Percentiles rank a stretch among this genome's conserved stretches.
Conservation (phyloP, 1,284 basidiomycete species). For the Phellopilus nigrolimitatus region DNA sequence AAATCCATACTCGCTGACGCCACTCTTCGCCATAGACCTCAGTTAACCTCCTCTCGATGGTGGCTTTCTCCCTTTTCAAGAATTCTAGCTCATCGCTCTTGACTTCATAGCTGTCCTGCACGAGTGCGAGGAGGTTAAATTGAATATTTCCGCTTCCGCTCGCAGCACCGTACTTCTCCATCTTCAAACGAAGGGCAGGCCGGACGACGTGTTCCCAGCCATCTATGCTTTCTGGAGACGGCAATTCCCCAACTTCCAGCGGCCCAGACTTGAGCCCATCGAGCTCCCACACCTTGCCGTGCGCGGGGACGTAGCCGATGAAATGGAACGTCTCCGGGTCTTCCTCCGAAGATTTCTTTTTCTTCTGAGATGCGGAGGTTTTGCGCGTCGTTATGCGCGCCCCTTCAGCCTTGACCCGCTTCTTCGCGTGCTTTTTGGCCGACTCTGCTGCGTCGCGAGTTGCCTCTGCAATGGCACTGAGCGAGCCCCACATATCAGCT, state of each 20-base stretch:
- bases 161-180: slow-evolving; percentile 44
- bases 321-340: slow-evolving; percentile 50
- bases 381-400: slow-evolving; percentile 26
- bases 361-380: slow-evolving; percentile 22
- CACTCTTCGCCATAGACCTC: slow-evolving; percentile 33
- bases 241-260: slow-evolving; percentile 54
- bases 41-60: slow-evolving; percentile 42
- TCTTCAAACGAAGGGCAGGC: slow-evolving; percentile 53
- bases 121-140: slow-evolving; percentile 56
- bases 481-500: slow-evolving; percentile 50
- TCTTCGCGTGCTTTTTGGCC: slow-evolving; percentile 37
- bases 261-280: slow-evolving; percentile 48
- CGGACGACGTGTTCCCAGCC: slow-evolving; percentile 57
- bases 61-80: slow-evolving; percentile 41
- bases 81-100: slow-evolving; percentile 50
- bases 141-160: slow-evolving; percentile 40
- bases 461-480: slow-evolving; percentile 39
- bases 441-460: slow-evolving; percentile 35
- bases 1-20: slow-evolving; percentile 34
- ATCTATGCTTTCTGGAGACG: slow-evolving; percentile 21
- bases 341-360: slow-evolving; percentile 19
- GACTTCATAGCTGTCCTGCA: slow-evolving; percentile 44
- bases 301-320: slow-evolving; percentile 56
- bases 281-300: slow-evolving; percentile 62
- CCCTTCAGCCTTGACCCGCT: slow-evolving; percentile 19